phyloP scores from a whole-genome alignment of 306 rosid genomes.

The Macrotyloma uniflorum region DNA sequence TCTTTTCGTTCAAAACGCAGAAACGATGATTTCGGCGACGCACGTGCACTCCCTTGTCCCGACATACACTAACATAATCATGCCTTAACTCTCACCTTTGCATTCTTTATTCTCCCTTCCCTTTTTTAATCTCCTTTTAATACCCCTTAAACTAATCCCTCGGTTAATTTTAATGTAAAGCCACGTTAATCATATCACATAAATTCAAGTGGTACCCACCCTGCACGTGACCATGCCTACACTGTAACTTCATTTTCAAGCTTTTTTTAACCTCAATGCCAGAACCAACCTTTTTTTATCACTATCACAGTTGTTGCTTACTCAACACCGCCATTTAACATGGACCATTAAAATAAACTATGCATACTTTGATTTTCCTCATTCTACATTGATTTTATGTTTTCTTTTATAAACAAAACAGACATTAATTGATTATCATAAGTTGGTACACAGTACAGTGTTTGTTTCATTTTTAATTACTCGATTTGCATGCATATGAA shows the following conservation, averaged over 20 bases:
- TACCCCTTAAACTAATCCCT: conserved; percentile 25
- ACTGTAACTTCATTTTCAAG: conserved; percentile 30
- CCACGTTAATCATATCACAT: conserved; percentile 39
- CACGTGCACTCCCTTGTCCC: conserved; percentile 75
- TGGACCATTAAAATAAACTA: background rate
- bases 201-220: conserved; percentile 38
- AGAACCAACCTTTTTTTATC: conserved; percentile 18
- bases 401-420: too few relatives aligned
- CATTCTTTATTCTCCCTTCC: background rate
- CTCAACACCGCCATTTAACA: conserved; percentile 33
- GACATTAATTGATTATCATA: background rate
- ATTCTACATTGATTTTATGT: background rate
- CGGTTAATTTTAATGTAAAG: conserved; percentile 21
- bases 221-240: conserved; percentile 49
- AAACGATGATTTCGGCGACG: conserved; percentile 75
- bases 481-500: background rate
- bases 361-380: background rate
- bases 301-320: conserved; percentile 36
- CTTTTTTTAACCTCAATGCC: conserved; percentile 10
- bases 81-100: conserved; percentile 50
- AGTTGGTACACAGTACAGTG: background rate
- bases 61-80: conserved; percentile 59
- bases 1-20: conserved; percentile 43
- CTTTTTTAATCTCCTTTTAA: conserved; percentile 13
- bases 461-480: background rate